Base-by-base conservation (phyloP, 768 basidiomycete genomes). In the Termitomyces sp. region DNA sequence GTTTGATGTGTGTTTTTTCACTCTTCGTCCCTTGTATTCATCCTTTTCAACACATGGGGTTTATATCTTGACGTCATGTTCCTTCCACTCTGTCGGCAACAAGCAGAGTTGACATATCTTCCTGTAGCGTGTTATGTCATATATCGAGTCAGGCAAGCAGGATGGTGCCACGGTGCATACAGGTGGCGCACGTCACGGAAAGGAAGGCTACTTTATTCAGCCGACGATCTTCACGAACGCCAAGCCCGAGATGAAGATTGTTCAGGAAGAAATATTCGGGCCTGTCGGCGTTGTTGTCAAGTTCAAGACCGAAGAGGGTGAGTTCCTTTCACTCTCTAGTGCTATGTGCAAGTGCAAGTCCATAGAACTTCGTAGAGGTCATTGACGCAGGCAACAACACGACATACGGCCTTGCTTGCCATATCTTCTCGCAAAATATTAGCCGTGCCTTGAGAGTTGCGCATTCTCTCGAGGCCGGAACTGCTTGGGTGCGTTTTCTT, bases 191-290 rank as follows among this genome's bases (percentile, higher is more conserved):
- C 77, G 79, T n/a, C 72, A 76, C 61, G 87, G 86, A 8, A 69
- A 61, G 0, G 76, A 85, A 59, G 90, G 90, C 21, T 90, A 77
- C 74, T 91, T 84, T 67, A 79, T 92, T 54, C 59, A 71, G 52
- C 90, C 85, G 1, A 91, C 91, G 3, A 73, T 91, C 60, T 86
- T 91, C 70, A 80, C 83, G 10, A 76, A 88, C 61, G 76, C 77
- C 28, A 77, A 70, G 30, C 75, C 79, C 1, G 79, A 82, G 28
- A 88, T 88, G 83, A 83, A 79, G 67, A 88, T 90, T 52, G 81
- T 85, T 6, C 66, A 65, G 41, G 85, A 86, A 61, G 82, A 91
- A 67, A 88, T 89, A 56, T 89, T 91, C 61, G 89, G 89, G 4
- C 89, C 90, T 27, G 88, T 91, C 42, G 80, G 81, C 52, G 85